Percentiles rank a stretch among this genome's conserved stretches.
These are phyloP conservation scores for Ophiocordyceps sinensis DNA, from an alignment of 2,329 filamentous ascomycete species.

Conservation along the genomic window DNA sequence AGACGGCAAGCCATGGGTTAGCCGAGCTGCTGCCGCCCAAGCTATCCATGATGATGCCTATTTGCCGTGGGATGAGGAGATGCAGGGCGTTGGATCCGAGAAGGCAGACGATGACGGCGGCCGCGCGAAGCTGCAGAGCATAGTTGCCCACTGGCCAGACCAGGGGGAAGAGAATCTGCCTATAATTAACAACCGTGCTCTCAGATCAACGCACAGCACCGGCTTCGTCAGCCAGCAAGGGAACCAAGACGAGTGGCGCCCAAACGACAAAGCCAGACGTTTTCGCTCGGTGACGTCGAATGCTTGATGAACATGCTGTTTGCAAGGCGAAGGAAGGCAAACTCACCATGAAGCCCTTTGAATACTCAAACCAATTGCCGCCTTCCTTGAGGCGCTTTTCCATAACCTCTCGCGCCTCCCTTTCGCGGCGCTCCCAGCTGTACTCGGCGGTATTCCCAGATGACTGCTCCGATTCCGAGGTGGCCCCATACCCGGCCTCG, in stretches of 20 bases:
- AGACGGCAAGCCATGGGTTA: slow-evolving; percentile 36
- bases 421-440: slow-evolving; percentile 37
- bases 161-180: slow-evolving; percentile 61
- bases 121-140: slow-evolving; percentile 51
- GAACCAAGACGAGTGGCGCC: no score
- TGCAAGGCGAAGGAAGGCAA: neutral
- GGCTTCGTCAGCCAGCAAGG: neutral
- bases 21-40: slow-evolving; percentile 35
- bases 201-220: neutral
- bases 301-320: neutral
- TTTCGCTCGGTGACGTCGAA: neutral
- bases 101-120: slow-evolving; percentile 52
- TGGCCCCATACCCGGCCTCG: slow-evolving; percentile 26
- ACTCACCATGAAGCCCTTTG: slow-evolving; percentile 52
- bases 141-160: slow-evolving; percentile 60
- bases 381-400: slow-evolving; percentile 57
- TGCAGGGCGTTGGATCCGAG: slow-evolving; percentile 59
- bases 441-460: slow-evolving; percentile 31
- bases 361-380: slow-evolving; percentile 65
- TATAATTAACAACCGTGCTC: neutral
- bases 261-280: neutral
- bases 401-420: slow-evolving; percentile 41
- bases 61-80: slow-evolving; percentile 64
- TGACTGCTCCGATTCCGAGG: slow-evolving; percentile 21
- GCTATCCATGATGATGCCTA: slow-evolving; percentile 64